Evolutionary conservation across 176 grass and related monocot genomes (phyloP).

Genomic region (Metroxylon sagu): DNA sequence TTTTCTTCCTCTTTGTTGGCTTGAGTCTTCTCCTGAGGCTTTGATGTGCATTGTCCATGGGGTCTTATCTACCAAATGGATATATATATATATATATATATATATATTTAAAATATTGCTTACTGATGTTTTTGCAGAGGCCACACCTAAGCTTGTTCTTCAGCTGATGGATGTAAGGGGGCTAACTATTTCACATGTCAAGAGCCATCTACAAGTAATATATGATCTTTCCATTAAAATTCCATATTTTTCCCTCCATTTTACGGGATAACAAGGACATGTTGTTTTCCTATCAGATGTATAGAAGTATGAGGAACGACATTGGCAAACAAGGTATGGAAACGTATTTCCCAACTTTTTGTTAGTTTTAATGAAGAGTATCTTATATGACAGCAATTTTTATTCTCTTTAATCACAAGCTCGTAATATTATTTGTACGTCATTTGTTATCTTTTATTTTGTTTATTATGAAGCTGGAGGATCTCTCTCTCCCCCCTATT

Average conservation of each 20-base stretch:
- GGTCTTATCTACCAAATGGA: too few species aligned
- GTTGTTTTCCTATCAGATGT: slow-evolving; percentile 49
- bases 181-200: slow-evolving; percentile 90
- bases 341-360: not conserved
- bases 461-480: too few species aligned
- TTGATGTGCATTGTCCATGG: too few species aligned
- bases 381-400: too few species aligned
- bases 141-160: slow-evolving; percentile 85
- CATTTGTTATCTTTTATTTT: too few species aligned
- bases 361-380: too few species aligned
- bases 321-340: slow-evolving; percentile 46
- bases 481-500: too few species aligned
- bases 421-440: too few species aligned
- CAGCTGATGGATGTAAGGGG: slow-evolving; percentile 64
- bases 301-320: slow-evolving; percentile 51
- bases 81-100: too few species aligned
- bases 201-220: slow-evolving; percentile 89
- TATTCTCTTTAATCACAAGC: too few species aligned
- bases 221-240: not conserved
- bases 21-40: too few species aligned
- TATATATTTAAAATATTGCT: not conserved
- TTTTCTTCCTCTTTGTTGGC: not conserved
- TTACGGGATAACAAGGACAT: not conserved
- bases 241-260: not conserved
- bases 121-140: slow-evolving; percentile 26